Evolutionary conservation across 139 green algal genomes (phyloP), one percentile per base, ranked within the genome.

Genomic region (Chlorella sp.): DNA sequence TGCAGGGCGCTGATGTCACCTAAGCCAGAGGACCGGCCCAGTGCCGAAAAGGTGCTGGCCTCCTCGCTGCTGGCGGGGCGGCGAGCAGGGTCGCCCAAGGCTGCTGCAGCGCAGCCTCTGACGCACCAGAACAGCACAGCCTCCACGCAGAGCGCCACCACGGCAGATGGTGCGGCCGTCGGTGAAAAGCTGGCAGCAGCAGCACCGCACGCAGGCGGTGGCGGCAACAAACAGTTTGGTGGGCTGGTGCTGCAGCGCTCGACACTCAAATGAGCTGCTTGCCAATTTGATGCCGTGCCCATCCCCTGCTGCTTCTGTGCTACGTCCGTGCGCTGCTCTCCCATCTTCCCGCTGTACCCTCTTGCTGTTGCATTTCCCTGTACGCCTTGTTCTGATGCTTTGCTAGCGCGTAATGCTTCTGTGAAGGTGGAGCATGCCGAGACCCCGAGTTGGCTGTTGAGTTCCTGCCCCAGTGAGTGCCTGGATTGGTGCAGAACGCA

Each of bases 21-120:
- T 9, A 89, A 94, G 47, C 93, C 94, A 3, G 69, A 74, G 25
- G 82, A 95, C 72, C 88, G 94, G 2, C 94, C 94, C 30, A 85
- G 56, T 0, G 91, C 93, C 13, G 89, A 89, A 20, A 76, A 88
- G 63, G 78, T 92, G 47, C 60, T 91, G 55, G n/a, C 55, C 34
- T 73, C 56, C 11, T 34, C 81, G 23, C 68, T 86, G 69, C 56
- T 86, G 69, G 36, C 15, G 30, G 34, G 28, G 32, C 20, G 47
- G 69, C 9, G 13, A 13, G 16, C 25, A 2, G 34, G 36, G 9
- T 41, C 76, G 34, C 34, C 76, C 0, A 4, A 16, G 39, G 57
- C 36, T 23, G 26, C 34, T 36, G 60, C 76, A 60, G 57, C 4
- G 60, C 30, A 32, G 17, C 71, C 51, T 32, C 36, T 67, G 76